Evolutionary conservation across 129 eudicot genomes (phyloP).

Genomic region (Pittosporum tobira): DNA sequence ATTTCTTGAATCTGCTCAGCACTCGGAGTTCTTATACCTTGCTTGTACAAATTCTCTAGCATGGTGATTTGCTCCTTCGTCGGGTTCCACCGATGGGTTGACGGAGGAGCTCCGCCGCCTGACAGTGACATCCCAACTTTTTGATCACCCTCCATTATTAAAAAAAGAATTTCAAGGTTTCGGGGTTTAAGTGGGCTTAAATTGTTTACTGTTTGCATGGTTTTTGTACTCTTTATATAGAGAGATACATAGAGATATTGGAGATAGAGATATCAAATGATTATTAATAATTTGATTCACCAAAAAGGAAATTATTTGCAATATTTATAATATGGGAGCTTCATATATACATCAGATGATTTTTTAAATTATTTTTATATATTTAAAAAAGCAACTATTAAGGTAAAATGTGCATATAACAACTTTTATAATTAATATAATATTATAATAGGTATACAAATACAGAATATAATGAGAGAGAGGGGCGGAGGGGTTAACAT

Average conservation of each 20-base stretch:
- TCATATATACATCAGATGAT: too few relatives aligned
- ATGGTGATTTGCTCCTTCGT: slow-evolving; percentile 64
- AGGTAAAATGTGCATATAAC: too few relatives aligned
- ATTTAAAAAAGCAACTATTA: too few relatives aligned
- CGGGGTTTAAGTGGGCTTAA: background rate
- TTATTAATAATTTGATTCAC: background rate
- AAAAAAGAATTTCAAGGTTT: background rate
- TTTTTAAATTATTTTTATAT: too few relatives aligned
- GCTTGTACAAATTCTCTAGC: slow-evolving; percentile 50
- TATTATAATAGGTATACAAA: too few relatives aligned
- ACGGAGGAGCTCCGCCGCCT: slow-evolving; percentile 17
- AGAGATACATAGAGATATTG: slow-evolving; percentile 1
- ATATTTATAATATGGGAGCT: too few relatives aligned
- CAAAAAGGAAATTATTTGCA: too few relatives aligned
- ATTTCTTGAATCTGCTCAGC: slow-evolving; percentile 79
- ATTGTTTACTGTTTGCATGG: slow-evolving; percentile 7
- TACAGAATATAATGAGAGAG: too few relatives aligned
- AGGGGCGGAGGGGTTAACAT: slow-evolving; percentile 18
- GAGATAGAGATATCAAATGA: slow-evolving; percentile 7
- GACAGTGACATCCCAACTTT: slow-evolving; percentile 3
- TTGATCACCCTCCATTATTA: slow-evolving; percentile 18
- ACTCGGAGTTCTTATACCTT: slow-evolving; percentile 61
- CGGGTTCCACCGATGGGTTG: slow-evolving; percentile 67
- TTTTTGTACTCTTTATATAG: slow-evolving; percentile 4
- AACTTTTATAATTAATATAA: too few relatives aligned